These are phyloP conservation scores for Pyrenophora teres DNA, from an alignment of 2,329 filamentous ascomycete species.

Conservation along the genomic window DNA sequence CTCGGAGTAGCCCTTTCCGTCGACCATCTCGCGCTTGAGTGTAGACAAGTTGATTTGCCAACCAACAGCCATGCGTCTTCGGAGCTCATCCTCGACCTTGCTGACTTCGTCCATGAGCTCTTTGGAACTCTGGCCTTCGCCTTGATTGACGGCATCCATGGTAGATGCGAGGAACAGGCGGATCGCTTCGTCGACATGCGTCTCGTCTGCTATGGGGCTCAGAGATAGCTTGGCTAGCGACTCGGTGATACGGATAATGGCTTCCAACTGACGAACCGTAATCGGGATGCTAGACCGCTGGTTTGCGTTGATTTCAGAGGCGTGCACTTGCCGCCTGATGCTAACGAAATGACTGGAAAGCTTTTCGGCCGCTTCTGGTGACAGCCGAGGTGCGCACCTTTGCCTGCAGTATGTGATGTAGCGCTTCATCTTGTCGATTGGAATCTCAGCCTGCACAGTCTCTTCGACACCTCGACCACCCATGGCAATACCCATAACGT, in stretches of 20 bases:
- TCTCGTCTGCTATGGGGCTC: conserved; percentile 82
- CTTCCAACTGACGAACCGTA: conserved; percentile 94
- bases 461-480: conserved; percentile 82
- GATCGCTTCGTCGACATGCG: conserved; percentile 96
- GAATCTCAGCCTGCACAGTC: conserved; percentile 81
- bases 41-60: conserved; percentile 93
- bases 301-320: conserved; percentile 87
- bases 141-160: conserved; percentile 96
- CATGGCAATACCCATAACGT: conserved; percentile 98
- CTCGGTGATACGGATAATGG: conserved; percentile 95
- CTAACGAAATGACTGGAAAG: conserved; percentile 96
- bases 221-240: conserved; percentile 90
- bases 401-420: conserved; percentile 98
- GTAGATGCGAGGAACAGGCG: conserved; percentile 93
- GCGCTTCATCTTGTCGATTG: conserved; percentile 94
- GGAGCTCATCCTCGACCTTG: conserved; percentile 86
- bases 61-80: conserved; percentile 85
- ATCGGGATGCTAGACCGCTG: conserved; percentile 93
- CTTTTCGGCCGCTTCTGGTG: conserved; percentile 89
- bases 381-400: conserved; percentile 89
- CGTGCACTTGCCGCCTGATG: conserved; percentile 91
- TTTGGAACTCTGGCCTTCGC: conserved; percentile 75
- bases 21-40: conserved; percentile 86
- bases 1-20: conserved; percentile 87
- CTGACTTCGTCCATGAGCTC: conserved; percentile 89